These are phyloP conservation scores for Sarocladium brachiariae DNA, from an alignment of 2,329 filamentous ascomycete genomes.

Conservation along the genomic window DNA sequence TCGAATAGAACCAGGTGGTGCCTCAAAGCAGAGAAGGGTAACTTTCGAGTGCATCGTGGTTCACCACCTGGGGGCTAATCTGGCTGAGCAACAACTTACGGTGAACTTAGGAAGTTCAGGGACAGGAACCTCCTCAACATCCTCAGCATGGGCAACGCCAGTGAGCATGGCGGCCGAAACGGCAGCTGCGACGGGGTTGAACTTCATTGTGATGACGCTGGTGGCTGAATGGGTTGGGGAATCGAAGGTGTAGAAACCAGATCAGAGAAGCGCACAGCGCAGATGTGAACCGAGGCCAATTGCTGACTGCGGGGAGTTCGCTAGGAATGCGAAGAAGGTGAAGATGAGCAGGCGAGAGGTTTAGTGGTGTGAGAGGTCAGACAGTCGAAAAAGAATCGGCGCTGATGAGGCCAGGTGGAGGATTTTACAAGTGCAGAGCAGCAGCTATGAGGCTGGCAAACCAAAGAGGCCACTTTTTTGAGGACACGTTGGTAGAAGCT, in stretches of 20 bases:
- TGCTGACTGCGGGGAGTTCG: not conserved
- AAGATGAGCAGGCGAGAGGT: not conserved
- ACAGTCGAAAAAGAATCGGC: not conserved
- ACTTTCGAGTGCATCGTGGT: not conserved
- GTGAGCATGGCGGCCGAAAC: conserved; percentile 68
- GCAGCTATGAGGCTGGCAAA: conserved; percentile 1
- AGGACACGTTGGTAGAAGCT: conserved; percentile 10
- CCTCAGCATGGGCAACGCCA: conserved; percentile 62
- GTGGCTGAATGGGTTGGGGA: conserved; percentile 13
- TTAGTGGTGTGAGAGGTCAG: not conserved
- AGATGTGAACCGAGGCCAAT: conserved; percentile 9
- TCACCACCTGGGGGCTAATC: not conserved
- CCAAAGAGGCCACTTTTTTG: conserved; percentile 5
- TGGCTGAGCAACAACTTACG: conserved; percentile 49
- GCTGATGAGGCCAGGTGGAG: conserved; percentile 9
- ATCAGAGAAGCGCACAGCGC: conserved; percentile 19
- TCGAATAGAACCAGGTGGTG: not conserved
- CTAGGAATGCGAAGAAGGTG: not conserved
- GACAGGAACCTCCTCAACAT: conserved; percentile 51
- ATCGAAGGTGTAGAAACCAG: conserved; percentile 10
- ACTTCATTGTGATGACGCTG: conserved; percentile 56
- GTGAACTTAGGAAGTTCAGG: conserved; percentile 77
- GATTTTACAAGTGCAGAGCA: not conserved
- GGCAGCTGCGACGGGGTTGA: conserved; percentile 70
- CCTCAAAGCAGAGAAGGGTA: not conserved